A percentile compares a stretch with the other conserved stretches of the same genome.
Evolutionary conservation across 495 filamentous ascomycete genomes (phyloP).

Genomic region (Aspergillus baeticus): DNA sequence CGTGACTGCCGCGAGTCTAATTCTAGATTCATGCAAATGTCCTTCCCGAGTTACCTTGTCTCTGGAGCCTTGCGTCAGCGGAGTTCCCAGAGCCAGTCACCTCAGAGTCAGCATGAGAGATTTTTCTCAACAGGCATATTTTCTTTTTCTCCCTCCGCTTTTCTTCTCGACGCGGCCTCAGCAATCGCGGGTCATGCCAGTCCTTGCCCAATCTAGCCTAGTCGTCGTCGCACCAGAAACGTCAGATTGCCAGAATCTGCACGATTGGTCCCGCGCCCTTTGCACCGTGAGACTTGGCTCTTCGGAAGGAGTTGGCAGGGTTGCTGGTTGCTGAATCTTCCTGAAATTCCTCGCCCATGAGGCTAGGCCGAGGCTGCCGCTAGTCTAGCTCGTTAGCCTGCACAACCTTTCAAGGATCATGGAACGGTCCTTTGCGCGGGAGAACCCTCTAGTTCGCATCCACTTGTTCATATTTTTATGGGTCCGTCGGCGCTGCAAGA

Average conservation of each 20-base stretch:
- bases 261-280: not conserved
- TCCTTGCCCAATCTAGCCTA: not conserved
- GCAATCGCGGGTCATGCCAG: not conserved
- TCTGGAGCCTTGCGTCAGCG: not conserved
- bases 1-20: constrained; percentile 3
- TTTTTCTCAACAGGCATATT: not conserved
- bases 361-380: not conserved
- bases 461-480: not conserved
- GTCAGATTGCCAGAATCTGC: not conserved
- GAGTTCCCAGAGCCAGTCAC: not conserved
- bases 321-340: not conserved
- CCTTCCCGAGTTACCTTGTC: too few relatives aligned
- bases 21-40: not conserved
- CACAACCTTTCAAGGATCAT: not conserved
- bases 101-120: not conserved
- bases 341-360: not conserved
- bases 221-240: not conserved
- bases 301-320: constrained; percentile 1
- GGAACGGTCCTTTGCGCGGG: not conserved
- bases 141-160: constrained; percentile 1
- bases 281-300: constrained; percentile 9
- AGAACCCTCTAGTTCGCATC: constrained; percentile 8
- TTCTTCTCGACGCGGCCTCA: not conserved
- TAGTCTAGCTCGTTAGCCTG: not conserved
- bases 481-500: not conserved